A percentile compares a stretch with the other conserved stretches of the same genome.
phyloP scores from a whole-genome alignment of 495 filamentous ascomycete genomes.

The Beverwykella pulmonaria region DNA sequence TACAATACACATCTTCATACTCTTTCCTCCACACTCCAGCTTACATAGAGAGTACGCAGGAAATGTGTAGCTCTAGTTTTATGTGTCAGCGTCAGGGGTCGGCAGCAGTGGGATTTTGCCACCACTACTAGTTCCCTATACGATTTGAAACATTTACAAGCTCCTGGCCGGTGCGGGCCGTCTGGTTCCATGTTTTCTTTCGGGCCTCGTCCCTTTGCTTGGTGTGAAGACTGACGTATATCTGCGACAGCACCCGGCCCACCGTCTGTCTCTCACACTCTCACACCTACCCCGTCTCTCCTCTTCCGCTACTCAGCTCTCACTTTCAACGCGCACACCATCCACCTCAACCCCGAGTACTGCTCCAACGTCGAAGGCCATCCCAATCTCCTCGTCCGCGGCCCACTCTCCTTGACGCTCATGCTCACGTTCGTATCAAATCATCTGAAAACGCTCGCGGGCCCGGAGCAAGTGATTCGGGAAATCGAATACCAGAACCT shows the following conservation, averaged over 20 bases:
- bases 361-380: constrained; percentile 72
- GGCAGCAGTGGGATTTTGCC: too few relatives aligned
- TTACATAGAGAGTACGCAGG: too few relatives aligned
- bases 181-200: too few relatives aligned
- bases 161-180: too few relatives aligned
- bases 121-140: too few relatives aligned
- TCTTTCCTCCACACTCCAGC: too few relatives aligned
- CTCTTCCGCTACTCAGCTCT: constrained; percentile 86
- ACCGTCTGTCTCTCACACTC: constrained; percentile 62
- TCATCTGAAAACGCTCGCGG: constrained; percentile 47
- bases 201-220: too few relatives aligned
- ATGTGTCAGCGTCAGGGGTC: too few relatives aligned
- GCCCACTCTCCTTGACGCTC: constrained; percentile 74
- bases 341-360: constrained; percentile 78
- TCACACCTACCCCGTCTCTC: constrained; percentile 65
- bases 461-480: constrained; percentile 44
- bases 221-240: too few relatives aligned
- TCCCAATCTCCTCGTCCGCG: constrained; percentile 76
- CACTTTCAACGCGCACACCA: constrained; percentile 82
- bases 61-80: too few relatives aligned
- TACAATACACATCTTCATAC: too few relatives aligned
- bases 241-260: constrained; percentile 41
- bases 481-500: constrained; percentile 77
- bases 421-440: constrained; percentile 66
- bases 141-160: too few relatives aligned